Evolutionary conservation across 202 grass and related monocot species (phyloP).

Genomic region (Setaria viridis): DNA sequence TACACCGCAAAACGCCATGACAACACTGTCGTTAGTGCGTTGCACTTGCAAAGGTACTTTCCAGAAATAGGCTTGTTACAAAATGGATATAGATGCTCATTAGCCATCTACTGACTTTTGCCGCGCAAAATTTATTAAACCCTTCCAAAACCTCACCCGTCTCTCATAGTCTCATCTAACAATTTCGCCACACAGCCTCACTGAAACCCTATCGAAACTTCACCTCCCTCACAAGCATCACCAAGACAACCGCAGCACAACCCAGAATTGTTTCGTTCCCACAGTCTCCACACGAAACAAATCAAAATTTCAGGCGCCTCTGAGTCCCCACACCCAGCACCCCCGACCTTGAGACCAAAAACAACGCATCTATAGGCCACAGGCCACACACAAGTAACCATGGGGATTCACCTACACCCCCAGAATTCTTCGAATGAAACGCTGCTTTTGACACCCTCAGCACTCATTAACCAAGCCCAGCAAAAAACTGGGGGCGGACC

Average conservation of each 20-base stretch:
- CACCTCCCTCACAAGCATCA: background rate
- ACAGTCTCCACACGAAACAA: background rate
- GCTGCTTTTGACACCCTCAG: background rate
- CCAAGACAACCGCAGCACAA: background rate
- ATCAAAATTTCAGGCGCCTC: background rate
- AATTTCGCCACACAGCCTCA: background rate
- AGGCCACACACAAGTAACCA: background rate
- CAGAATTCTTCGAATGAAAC: background rate
- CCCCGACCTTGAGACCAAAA: background rate
- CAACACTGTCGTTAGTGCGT: background rate
- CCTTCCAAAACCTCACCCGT: slow-evolving; percentile 16
- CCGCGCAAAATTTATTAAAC: background rate
- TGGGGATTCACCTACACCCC: background rate
- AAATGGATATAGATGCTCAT: background rate
- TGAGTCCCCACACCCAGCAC: background rate
- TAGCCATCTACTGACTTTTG: background rate
- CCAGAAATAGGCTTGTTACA: background rate
- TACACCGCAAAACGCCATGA: background rate
- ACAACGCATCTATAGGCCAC: background rate
- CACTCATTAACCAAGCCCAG: background rate
- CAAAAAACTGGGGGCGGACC: background rate
- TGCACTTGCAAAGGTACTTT: background rate
- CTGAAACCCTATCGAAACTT: background rate
- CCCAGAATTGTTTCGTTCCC: too few species aligned
- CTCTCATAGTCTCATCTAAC: background rate